Base-by-base conservation (phyloP, 495 filamentous ascomycete genomes). In the Neurospora cerealis region DNA sequence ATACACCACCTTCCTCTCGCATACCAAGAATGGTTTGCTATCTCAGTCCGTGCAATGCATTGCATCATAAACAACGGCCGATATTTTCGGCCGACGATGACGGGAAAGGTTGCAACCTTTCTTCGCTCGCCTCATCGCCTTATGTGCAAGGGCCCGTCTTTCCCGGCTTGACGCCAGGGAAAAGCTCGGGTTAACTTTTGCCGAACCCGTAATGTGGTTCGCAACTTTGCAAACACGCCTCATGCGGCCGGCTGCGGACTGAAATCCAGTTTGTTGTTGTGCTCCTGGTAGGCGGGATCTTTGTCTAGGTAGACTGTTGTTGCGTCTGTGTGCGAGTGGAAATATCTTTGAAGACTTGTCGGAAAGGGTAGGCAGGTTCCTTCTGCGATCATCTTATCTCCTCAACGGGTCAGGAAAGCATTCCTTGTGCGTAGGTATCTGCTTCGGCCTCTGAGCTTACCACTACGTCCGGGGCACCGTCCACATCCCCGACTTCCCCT, bases 401-500 rank as follows among this genome's bases (percentile, higher is more conserved):
- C 24, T 32, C 48, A 60, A 60, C 5, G 21, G 28, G 54, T 19
- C 28, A 34, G 28, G 28, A 9, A 34, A 62, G 13, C 28, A 62
- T 32, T 62, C 6, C 17, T 32, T 62, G 54, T 19, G 24, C 28
- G 15, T 60, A 21, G n/a, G 17, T 10, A 54, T 32, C 24, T 19
- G 3, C 28, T 19, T 34, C 54, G 7, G 17, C 24, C 28, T 62
- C 34, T 34, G 13, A 34, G 28, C 28, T 17, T 62, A 60, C 21
- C 21, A 28, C 11, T 60, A 36, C 28, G 28, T 17, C 54, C 54
- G 6, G 15, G 54, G 6, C 15, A 66, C 54, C 28, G 28, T 72
- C 77, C 77, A 75, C 32, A 77, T 77, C 17, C 78, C 78, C 72
- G 73, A 73, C 74, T 78, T 80, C 32, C 77, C 75, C 0, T 75